A percentile compares a stretch with the other conserved stretches of the same genome.
These are phyloP conservation scores for Colletotrichum sp. DNA, from an alignment of 2,329 filamentous ascomycete genomes.

Conservation along the genomic window DNA sequence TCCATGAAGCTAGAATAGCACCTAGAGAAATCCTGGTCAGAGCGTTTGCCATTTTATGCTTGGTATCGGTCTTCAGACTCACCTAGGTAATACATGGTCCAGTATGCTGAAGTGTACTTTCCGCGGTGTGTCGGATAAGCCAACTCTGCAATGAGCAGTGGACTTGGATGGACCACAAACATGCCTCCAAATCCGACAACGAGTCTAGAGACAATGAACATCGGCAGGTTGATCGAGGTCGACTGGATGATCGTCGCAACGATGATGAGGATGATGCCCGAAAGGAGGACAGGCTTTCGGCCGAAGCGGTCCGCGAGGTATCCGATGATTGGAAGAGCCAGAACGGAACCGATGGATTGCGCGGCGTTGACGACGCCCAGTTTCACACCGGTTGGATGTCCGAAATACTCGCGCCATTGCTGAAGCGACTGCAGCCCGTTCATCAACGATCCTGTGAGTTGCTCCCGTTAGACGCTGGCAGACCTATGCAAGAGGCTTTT, in stretches of 20 bases:
- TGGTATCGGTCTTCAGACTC: not conserved
- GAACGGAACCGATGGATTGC: slow-evolving; percentile 47
- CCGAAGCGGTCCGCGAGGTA: slow-evolving; percentile 41
- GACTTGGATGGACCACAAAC: slow-evolving; percentile 42
- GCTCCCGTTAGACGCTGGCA: not conserved
- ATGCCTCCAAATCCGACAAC: slow-evolving; percentile 40
- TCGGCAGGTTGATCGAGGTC: slow-evolving; percentile 36
- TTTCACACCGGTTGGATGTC: slow-evolving; percentile 30
- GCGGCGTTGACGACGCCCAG: slow-evolving; percentile 45
- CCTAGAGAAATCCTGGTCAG: not conserved
- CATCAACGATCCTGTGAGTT: slow-evolving; percentile 35
- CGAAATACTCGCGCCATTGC: slow-evolving; percentile 37
- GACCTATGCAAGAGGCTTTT: not conserved
- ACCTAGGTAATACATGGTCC: slow-evolving; percentile 36
- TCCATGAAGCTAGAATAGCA: slow-evolving; percentile 23
- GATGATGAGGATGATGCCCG: slow-evolving; percentile 38
- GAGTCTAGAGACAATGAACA: slow-evolving; percentile 37
- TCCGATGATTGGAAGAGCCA: slow-evolving; percentile 45
- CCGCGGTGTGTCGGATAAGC: slow-evolving; percentile 38
- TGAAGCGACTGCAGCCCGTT: slow-evolving; percentile 44
- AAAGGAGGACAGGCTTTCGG: slow-evolving; percentile 38
- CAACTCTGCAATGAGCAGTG: slow-evolving; percentile 38
- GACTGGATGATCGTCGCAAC: slow-evolving; percentile 41
- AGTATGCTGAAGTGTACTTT: slow-evolving; percentile 36
- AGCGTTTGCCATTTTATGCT: not conserved